Conservation (phyloP, 2,329 filamentous ascomycete genomes). For the Colletotrichum tropicicola region DNA sequence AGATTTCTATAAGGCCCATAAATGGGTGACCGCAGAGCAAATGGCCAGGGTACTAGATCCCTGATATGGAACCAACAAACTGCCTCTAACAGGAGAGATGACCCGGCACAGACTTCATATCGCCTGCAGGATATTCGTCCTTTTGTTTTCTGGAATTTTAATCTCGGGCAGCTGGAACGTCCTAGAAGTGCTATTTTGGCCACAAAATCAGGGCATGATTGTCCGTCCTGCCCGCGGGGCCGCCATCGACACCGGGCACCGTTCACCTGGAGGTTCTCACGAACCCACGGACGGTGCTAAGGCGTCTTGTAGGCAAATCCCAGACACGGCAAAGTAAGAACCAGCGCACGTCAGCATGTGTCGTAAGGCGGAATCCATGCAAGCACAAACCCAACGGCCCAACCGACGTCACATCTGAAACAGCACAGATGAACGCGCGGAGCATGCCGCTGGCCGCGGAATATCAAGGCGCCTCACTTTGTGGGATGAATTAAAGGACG, state of each 20-base stretch:
- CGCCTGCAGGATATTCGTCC: too few species aligned
- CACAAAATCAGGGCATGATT: background rate
- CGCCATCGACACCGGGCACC: background rate
- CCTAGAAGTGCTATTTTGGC: background rate
- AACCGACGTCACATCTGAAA: constrained; percentile 29
- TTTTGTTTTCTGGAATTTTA: too few species aligned
- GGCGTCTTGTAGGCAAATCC: constrained; percentile 21
- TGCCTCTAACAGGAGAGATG: too few species aligned
- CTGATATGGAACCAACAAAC: too few species aligned
- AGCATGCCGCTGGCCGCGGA: background rate
- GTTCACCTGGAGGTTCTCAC: background rate
- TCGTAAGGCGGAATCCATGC: constrained; percentile 20
- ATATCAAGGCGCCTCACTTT: background rate
- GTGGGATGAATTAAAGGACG: background rate
- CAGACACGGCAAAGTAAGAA: constrained; percentile 10
- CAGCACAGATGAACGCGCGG: constrained; percentile 17
- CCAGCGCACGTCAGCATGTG: background rate
- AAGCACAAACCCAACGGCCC: constrained; percentile 15
- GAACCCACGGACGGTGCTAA: constrained; percentile 28
- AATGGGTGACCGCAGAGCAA: background rate
- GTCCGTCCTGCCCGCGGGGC: background rate
- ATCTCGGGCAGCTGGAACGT: too few species aligned
- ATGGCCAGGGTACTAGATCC: background rate
- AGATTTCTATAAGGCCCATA: background rate
- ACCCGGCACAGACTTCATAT: too few species aligned